These are phyloP conservation scores for Verticillium albo-atrum DNA, from an alignment of 2,329 filamentous ascomycete genomes.

Conservation along the genomic window DNA sequence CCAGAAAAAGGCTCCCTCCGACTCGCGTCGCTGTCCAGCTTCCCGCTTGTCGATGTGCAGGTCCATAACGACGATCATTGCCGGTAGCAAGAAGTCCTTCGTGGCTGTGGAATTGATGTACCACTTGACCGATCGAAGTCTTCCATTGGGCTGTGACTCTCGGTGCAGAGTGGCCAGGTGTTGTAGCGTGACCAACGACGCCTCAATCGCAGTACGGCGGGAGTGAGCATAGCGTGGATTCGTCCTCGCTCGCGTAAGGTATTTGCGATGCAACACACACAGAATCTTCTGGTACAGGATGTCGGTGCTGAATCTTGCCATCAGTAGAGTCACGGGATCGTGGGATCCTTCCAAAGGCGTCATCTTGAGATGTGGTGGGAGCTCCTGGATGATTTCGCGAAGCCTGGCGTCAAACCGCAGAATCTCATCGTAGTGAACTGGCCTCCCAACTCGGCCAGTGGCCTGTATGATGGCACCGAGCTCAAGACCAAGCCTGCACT, in stretches of 20 bases:
- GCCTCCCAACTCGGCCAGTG: conserved; percentile 50
- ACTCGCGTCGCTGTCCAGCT: conserved; percentile 32
- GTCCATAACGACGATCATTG: conserved; percentile 80
- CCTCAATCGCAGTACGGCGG: conserved; percentile 77
- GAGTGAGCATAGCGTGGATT: conserved; percentile 83
- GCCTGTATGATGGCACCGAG: conserved; percentile 69
- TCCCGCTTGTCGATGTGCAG: conserved; percentile 64
- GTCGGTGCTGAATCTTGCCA: conserved; percentile 80
- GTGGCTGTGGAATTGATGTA: conserved; percentile 75
- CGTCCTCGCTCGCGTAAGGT: conserved; percentile 70
- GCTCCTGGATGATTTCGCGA: conserved; percentile 56
- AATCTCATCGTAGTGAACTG: conserved; percentile 59
- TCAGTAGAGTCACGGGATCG: conserved; percentile 79
- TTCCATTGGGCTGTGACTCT: conserved; percentile 68
- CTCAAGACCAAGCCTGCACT: conserved; percentile 62
- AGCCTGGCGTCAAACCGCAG: conserved; percentile 58
- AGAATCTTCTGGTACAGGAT: conserved; percentile 85
- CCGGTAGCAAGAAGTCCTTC: conserved; percentile 80
- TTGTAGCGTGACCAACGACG: conserved; percentile 74
- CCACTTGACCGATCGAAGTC: conserved; percentile 70
- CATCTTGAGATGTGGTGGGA: conserved; percentile 77
- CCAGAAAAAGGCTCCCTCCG: conserved; percentile 50
- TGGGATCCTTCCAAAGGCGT: conserved; percentile 69
- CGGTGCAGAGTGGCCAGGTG: conserved; percentile 72
- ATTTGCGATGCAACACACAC: conserved; percentile 84